Percentiles rank a stretch among this genome's conserved stretches.
These are phyloP conservation scores for Yamadazyma atmosphaerica DNA, from an alignment of 1,139 yeast genomes.

Conservation along the genomic window DNA sequence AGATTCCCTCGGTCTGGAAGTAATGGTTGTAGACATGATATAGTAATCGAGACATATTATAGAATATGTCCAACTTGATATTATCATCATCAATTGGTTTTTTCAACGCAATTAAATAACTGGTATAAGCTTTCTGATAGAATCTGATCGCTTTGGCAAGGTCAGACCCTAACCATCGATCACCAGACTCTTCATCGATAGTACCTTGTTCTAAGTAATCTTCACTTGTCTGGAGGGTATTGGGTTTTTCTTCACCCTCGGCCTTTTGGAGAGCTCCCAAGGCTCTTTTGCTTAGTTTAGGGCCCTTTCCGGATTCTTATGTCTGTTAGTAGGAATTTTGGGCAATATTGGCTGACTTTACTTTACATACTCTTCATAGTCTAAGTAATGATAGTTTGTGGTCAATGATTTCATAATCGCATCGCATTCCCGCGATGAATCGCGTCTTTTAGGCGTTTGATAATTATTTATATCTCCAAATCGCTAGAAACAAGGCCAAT, in stretches of 20 bases:
- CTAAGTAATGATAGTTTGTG: too few species aligned
- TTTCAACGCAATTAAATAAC: constrained; percentile 29
- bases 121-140: constrained; percentile 48
- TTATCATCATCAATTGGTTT: constrained; percentile 7
- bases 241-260: constrained; percentile 3
- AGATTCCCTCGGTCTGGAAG: constrained; percentile 44
- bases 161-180: constrained; percentile 58
- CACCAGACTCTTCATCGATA: constrained; percentile 56
- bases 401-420: constrained; percentile 1
- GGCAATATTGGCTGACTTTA: not conserved
- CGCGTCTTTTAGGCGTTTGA: too few species aligned
- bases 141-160: constrained; percentile 52
- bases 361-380: constrained; percentile 7
- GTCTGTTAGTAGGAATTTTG: not conserved
- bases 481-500: too few species aligned
- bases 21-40: constrained; percentile 50
- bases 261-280: constrained; percentile 2
- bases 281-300: constrained; percentile 22
- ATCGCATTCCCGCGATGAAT: constrained; percentile 10
- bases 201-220: constrained; percentile 51
- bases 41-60: constrained; percentile 49
- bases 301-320: constrained; percentile 15
- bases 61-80: constrained; percentile 39
- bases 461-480: too few species aligned
- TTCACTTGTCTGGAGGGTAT: constrained; percentile 29